Base-by-base conservation (phyloP, 495 filamentous ascomycete species). In the Trichoderma erinaceum region DNA sequence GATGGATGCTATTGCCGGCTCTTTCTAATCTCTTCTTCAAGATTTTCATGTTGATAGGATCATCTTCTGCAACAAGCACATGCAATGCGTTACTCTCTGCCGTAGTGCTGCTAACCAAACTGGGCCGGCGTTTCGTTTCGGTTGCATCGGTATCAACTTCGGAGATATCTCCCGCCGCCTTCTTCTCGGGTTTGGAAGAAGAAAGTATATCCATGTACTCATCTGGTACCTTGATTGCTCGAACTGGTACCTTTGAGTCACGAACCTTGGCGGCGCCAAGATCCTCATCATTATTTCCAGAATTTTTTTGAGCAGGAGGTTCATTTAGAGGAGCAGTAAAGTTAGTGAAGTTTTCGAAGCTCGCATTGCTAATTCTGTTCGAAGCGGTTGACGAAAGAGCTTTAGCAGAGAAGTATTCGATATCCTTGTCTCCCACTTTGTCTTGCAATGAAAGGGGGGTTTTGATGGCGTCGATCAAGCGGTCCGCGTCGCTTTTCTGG, bases 1-100 rank as follows among this genome's bases (percentile, higher is more conserved):
- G 78, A 16, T 81, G 76, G 0, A 96, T 89, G 18, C 82, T 79
- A 72, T 97, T 90, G 0, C 92, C 92, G 4, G 88, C 74, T 75
- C 93, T 96, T 66, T 92, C 87, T 5, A 98, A 79, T 21, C 94
- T 82, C 74, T 97, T 98, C 70, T 88, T 83, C 10, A 97, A 78
- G 68, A 98, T 93, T 71, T 88, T 92, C 75, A 90, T 90, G 70
- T 98, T 98, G 72, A 97, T 85, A 0, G 93, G 93, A 72, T 98
- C 93, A 71, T 98, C 94, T 75, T 98, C 94, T 0, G 94, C 94
- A 11, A 97, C 86, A 21, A 97, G 80, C 3, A 96, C 86, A 38
- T 82, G 83, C 12, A 66, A 35, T 93, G 80, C 25, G 85, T 80
- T 16, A 77, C 69, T 16, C 70, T 63, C 23, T 18, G 16, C 64